Percentiles rank a stretch among this genome's conserved stretches.
Conservation (phyloP, 1,284 basidiomycete species). For the Microbotryum intermedium region DNA sequence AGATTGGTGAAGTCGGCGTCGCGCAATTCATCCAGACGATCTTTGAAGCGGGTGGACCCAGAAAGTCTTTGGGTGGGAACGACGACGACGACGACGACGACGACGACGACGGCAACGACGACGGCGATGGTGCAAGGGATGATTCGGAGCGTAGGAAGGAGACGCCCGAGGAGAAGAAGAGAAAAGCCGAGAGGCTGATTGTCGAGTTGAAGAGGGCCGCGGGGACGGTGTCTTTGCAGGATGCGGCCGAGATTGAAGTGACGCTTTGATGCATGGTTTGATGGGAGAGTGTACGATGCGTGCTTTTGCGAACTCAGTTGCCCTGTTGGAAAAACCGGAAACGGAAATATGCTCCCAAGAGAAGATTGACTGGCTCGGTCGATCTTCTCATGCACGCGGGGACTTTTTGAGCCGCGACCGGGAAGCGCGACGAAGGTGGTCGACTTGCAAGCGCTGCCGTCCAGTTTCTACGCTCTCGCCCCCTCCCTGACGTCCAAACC, state of each 20-base stretch:
- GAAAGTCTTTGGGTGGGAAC: neutral
- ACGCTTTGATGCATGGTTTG: too few species aligned
- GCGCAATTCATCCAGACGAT: conserved; percentile 34
- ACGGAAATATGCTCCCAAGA: too few species aligned
- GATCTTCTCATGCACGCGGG: too few species aligned
- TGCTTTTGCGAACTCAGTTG: too few species aligned
- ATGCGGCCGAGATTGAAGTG: conserved; percentile 4
- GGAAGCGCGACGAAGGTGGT: too few species aligned
- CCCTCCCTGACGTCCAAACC: too few species aligned
- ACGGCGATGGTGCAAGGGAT: neutral
- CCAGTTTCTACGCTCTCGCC: too few species aligned
- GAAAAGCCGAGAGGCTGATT: conserved; percentile 12
- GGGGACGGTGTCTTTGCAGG: conserved; percentile 8
- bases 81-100: neutral
- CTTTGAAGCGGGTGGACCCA: conserved; percentile 7
- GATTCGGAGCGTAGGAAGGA: neutral
- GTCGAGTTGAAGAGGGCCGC: conserved; percentile 20
- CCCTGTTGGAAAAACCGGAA: too few species aligned
- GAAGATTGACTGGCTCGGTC: too few species aligned
- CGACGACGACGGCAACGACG: neutral
- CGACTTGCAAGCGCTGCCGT: too few species aligned
- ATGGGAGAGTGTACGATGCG: too few species aligned
- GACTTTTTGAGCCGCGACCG: too few species aligned
- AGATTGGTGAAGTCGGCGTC: conserved; percentile 36
- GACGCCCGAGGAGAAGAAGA: conserved; percentile 10